A percentile compares a stretch with the other conserved stretches of the same genome.
These are phyloP conservation scores for Exophiala spinifera DNA, from an alignment of 2,329 filamentous ascomycete species.

Conservation along the genomic window DNA sequence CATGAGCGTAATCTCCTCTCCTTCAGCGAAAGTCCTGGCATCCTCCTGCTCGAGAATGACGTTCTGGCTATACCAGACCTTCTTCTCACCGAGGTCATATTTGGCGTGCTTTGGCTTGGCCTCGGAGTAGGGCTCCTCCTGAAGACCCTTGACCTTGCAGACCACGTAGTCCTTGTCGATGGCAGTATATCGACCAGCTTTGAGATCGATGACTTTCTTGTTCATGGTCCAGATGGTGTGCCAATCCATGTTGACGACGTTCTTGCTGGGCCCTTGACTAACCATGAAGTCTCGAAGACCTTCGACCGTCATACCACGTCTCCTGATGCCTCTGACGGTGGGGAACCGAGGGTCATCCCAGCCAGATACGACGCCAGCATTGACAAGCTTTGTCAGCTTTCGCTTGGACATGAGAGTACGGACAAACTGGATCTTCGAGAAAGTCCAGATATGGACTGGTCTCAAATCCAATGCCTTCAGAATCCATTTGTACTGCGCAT, in stretches of 20 bases:
- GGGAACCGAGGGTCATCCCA: constrained; percentile 53
- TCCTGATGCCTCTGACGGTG: constrained; percentile 49
- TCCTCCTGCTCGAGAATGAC: constrained; percentile 35
- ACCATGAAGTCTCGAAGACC: constrained; percentile 50
- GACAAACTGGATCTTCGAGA: constrained; percentile 53
- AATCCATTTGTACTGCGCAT: constrained; percentile 53
- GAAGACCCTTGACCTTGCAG: constrained; percentile 58
- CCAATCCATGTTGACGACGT: constrained; percentile 51
- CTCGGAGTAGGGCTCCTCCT: constrained; percentile 43
- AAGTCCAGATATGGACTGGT: constrained; percentile 50
- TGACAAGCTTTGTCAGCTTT: constrained; percentile 51
- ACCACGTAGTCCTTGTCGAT: constrained; percentile 31
- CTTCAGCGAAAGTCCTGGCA: constrained; percentile 32
- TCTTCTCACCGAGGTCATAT: constrained; percentile 35
- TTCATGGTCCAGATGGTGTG: constrained; percentile 56
- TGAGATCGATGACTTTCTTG: constrained; percentile 79
- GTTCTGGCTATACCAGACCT: constrained; percentile 33
- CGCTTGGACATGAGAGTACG: constrained; percentile 51
- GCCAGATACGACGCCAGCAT: constrained; percentile 48
- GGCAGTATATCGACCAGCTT: constrained; percentile 33
- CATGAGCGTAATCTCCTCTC: constrained; percentile 37
- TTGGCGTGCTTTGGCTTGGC: constrained; percentile 35
- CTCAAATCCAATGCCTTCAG: constrained; percentile 47
- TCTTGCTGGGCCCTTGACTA: constrained; percentile 49
- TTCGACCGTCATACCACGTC: constrained; percentile 49